Conservation (phyloP, 2,329 filamentous ascomycete species). For the Alternaria burnsii region DNA sequence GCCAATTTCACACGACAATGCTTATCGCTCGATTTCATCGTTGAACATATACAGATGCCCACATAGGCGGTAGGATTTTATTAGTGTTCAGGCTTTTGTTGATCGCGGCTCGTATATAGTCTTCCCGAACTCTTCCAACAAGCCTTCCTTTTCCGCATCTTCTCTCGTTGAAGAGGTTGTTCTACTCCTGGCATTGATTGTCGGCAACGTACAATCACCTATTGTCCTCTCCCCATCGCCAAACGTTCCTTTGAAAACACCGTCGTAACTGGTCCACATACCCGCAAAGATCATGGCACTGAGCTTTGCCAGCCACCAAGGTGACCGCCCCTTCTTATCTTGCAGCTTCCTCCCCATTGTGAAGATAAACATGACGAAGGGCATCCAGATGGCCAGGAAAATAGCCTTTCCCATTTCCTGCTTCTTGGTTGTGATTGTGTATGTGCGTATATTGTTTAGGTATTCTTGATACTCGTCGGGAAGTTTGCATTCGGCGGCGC, state of each 20-base stretch:
- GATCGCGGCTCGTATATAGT: not conserved
- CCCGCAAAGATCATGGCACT: conserved; percentile 63
- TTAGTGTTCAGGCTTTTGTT: not conserved
- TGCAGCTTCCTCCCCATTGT: conserved; percentile 61
- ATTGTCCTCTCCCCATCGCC: conserved; percentile 82
- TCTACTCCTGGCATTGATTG: not conserved
- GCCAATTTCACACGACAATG: not conserved
- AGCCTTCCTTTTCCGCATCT: conserved; percentile 21
- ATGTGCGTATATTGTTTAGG: conserved; percentile 73
- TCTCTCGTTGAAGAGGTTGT: not conserved
- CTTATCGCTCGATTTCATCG: not conserved
- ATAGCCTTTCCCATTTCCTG: conserved; percentile 73
- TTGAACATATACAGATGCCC: not conserved
- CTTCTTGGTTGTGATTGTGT: conserved; percentile 70
- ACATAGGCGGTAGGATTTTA: not conserved
- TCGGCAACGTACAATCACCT: conserved; percentile 29
- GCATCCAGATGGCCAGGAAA: conserved; percentile 68
- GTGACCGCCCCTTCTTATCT: conserved; percentile 72
- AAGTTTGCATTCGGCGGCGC: conserved; percentile 80
- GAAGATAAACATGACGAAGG: conserved; percentile 65
- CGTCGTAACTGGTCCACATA: conserved; percentile 73
- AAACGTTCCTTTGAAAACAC: conserved; percentile 71
- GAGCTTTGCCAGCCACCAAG: conserved; percentile 69
- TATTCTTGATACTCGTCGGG: conserved; percentile 81
- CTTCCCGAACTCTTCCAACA: conserved; percentile 22